Base-by-base conservation (phyloP, 768 basidiomycete species). In the Podaxis rugospora region DNA sequence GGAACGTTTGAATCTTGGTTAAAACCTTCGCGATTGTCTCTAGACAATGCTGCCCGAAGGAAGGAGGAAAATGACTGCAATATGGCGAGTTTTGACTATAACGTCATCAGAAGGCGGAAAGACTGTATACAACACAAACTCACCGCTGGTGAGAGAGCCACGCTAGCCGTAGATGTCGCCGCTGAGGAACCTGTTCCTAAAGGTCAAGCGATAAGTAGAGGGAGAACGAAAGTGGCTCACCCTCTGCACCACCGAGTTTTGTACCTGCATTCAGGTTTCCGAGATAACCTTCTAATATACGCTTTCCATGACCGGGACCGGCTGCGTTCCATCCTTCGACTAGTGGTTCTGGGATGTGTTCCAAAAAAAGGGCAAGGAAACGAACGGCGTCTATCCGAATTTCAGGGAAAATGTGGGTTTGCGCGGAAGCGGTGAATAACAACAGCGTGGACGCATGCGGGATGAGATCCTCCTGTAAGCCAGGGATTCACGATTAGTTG, bases 401-500 rank as follows among this genome's bases (percentile, higher is more conserved):
- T 71, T 96, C 93, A 21, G 95, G 95, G 71, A 95, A 97, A 51
- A 98, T 96, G 67, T 95, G 91, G 0, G 93, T 95, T 71, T 95
- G 89, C 0, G 93, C 93, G 9, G 95, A 96, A 5, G 92, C 88
- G 0, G 87, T 86, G 70, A 95, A 96, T 14, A 98, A 83, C 23
- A 98, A 78, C 4, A 98, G 77, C 0, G 87, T 67, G 1, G 91
- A 77, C 0, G 89, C 78, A 68, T 97, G 92, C 4, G 95, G 94
- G 0, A 76, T 62, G 1, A 98, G 72, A 54, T 85, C 79, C 42
- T 87, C 80, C 93, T 95, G 65, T 21, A 11, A 14, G 9, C 5
- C 25, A 49, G 14, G 23, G 5, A 27, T 23, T 10, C 13, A 11
- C 11, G 4, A 49, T 25, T 7, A 49, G 6, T 23, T 7, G 18